Base-by-base conservation (phyloP, 2,329 filamentous ascomycete genomes). In the Paradendryphiella salina region DNA sequence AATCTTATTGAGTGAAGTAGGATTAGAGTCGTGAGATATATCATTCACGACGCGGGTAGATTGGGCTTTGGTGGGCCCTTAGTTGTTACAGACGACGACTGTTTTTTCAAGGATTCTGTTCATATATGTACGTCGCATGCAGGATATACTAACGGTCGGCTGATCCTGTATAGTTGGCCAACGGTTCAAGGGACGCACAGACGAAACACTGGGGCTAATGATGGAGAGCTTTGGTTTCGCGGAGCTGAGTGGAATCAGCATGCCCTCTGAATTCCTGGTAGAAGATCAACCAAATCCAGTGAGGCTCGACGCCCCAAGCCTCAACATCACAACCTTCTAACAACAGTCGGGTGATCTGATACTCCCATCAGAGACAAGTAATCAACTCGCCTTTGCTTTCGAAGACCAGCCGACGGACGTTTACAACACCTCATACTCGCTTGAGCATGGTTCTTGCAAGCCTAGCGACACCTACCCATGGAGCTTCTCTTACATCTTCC, bases 401-500 rank as follows among this genome's bases (percentile, higher is more conserved):
- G 43, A 56, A 1, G 34, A 53, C 21, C 36, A 45, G 1, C 56
- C 52, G n/a, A 54, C 55, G 9, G 34, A 48, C 13, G 15, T 56
- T 1, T 68, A 63, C 54, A 55, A 46, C 15, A 50, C 47, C 2
- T 17, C 36, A 2, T 70, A 65, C 21, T 32, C 70, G 10, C 52
- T 57, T 31, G 38, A 47, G 2, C 57, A 68, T 39, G 61, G 65
- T 18, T 65, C 65, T 3, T 71, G 67, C 44, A 64, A 69, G 31
- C 65, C 67, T 6, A 61, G 52, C 35, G 66, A 69, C 17, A 68
- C 60, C 7, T 71, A 71, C 39, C 66, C 70, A 40, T 71, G 67
- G 67, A 67, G 67, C 0, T 71, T 71, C 44, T 71, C 67, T 0
- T 71, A 71, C 50, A 69, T 70, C 7, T 71, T 71, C 47, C 52